A percentile compares a stretch with the other conserved stretches of the same genome.
phyloP scores from a whole-genome alignment of 2,329 filamentous ascomycete species.

The Aspergillus aculeatus region DNA sequence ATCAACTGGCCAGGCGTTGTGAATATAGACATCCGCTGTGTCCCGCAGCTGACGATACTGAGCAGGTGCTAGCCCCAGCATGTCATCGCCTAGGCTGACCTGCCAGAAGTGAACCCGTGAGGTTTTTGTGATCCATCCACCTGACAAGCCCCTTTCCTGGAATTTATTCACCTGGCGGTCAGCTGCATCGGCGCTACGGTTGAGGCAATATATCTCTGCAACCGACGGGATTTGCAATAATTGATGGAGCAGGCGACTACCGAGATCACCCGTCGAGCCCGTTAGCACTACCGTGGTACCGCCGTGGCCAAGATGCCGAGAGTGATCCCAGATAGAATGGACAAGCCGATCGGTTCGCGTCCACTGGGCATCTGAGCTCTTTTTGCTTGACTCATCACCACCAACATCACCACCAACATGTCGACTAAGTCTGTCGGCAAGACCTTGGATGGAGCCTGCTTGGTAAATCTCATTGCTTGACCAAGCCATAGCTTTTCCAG shows the following conservation, averaged over 20 bases:
- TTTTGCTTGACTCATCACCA: not conserved
- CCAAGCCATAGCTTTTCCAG: not conserved
- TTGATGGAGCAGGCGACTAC: slow-evolving; percentile 1
- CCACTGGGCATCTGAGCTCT: not conserved
- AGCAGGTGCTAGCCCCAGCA: not conserved
- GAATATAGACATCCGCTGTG: not conserved
- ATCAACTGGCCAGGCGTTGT: slow-evolving; percentile 6
- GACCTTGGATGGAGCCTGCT: not conserved
- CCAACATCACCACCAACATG: no score
- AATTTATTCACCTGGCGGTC: not conserved
- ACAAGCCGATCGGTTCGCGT: not conserved
- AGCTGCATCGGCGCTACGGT: not conserved
- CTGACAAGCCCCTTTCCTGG: not conserved
- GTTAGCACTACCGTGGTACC: slow-evolving; percentile 1
- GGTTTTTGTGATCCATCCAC: not conserved
- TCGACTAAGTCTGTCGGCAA: not conserved
- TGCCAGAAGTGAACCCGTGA: not conserved
- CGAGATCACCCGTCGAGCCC: slow-evolving; percentile 6
- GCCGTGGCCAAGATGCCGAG: not conserved
- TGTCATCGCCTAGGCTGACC: not conserved
- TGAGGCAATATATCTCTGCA: slow-evolving; percentile 8
- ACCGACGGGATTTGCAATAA: not conserved
- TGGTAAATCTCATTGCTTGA: not conserved
- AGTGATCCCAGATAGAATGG: not conserved
- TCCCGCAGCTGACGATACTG: not conserved